Evolutionary conservation across 106 monocot species (phyloP).

Genomic region (Acorus gramineus): DNA sequence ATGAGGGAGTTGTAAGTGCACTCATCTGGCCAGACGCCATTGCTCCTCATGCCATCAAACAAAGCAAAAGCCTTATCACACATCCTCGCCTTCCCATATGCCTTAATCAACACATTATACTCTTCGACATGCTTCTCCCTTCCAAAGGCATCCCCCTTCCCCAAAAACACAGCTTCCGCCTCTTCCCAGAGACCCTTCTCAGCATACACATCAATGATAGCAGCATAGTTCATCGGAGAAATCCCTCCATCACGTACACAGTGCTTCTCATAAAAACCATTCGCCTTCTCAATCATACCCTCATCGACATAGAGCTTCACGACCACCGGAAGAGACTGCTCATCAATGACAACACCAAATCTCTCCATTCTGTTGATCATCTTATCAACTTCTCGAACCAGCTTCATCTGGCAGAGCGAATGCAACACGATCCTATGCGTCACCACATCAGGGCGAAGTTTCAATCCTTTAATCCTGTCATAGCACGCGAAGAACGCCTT

Average conservation of each 20-base stretch:
- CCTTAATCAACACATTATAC: constrained; percentile 86
- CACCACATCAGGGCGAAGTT: constrained; percentile 49
- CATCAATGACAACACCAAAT: constrained; percentile 26
- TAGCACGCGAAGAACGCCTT: constrained; percentile 26
- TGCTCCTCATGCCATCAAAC: constrained; percentile 52
- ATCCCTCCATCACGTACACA: constrained; percentile 26
- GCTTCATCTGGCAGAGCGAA: constrained; percentile 40
- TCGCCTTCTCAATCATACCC: constrained; percentile 51
- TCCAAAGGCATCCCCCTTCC: constrained; percentile 10
- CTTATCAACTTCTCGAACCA: constrained; percentile 48
- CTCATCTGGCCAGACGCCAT: constrained; percentile 59
- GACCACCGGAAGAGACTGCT: constrained; percentile 58
- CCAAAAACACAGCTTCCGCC: constrained; percentile 54
- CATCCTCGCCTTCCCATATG: constrained; percentile 59
- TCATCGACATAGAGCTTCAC: constrained; percentile 58
- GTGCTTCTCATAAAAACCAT: constrained; percentile 44
- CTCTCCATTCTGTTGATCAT: constrained; percentile 41
- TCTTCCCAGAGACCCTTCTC: constrained; percentile 72
- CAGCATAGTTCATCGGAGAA: constrained; percentile 60
- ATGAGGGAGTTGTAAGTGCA: constrained; percentile 81
- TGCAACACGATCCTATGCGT: constrained; percentile 53
- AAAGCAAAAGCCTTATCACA: constrained; percentile 61
- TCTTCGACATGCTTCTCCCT: constrained; percentile 37
- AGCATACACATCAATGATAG: constrained; percentile 68
- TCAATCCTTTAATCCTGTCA: constrained; percentile 22